These are phyloP conservation scores for Candida hungchunana DNA, from an alignment of 805 yeast species.

Conservation along the genomic window DNA sequence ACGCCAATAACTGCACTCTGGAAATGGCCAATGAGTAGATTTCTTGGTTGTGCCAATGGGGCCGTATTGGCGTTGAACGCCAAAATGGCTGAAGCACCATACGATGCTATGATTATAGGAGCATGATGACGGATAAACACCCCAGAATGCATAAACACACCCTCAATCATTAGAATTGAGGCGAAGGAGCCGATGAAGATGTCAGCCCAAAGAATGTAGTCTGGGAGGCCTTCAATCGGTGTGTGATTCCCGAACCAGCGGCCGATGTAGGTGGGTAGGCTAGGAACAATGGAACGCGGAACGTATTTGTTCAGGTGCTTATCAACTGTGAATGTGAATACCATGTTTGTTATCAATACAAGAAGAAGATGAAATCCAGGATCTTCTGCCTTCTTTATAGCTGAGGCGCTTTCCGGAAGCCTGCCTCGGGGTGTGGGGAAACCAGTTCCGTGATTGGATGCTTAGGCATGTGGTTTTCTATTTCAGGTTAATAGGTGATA, in stretches of 20 bases:
- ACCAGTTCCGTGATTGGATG: too few species aligned
- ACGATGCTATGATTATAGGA: constrained; percentile 48
- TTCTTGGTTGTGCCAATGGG: constrained; percentile 65
- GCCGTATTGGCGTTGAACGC: constrained; percentile 50
- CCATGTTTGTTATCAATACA: constrained; percentile 1
- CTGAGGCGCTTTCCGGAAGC: too few species aligned
- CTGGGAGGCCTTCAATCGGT: constrained; percentile 24
- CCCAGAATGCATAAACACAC: constrained; percentile 36
- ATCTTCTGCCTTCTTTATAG: background rate
- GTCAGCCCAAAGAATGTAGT: constrained; percentile 43
- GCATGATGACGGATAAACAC: constrained; percentile 38
- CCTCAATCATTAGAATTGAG: constrained; percentile 44
- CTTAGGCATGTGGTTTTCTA: too few species aligned
- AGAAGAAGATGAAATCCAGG: too few species aligned
- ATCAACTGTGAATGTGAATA: constrained; percentile 17
- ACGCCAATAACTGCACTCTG: constrained; percentile 50
- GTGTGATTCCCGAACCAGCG: constrained; percentile 39
- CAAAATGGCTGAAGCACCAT: constrained; percentile 62
- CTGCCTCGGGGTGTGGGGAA: too few species aligned
- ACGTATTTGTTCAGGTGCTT: constrained; percentile 15
- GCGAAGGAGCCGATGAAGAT: constrained; percentile 40
- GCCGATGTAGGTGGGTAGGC: constrained; percentile 33
- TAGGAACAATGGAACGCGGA: constrained; percentile 24
- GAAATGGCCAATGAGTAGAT: constrained; percentile 53
- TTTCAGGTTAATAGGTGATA: too few species aligned